phyloP scores from a whole-genome alignment of 2,329 filamentous ascomycete species.

The Colletotrichum limetticola region DNA sequence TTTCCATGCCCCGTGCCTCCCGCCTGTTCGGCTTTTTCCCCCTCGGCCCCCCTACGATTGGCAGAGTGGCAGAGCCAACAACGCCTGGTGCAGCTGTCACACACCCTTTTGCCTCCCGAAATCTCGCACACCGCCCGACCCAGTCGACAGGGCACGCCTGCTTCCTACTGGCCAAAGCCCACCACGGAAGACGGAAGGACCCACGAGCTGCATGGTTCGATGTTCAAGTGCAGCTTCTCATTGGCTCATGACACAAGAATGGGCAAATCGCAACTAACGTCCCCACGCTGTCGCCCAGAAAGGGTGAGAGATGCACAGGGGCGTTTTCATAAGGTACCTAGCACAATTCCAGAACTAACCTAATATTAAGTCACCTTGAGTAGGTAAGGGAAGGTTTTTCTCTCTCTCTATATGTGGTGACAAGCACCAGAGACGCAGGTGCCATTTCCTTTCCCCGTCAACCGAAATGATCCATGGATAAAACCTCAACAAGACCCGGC shows the following conservation, averaged over 20 bases:
- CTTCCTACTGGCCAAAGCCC: slow-evolving; percentile 1
- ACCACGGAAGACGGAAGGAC: slow-evolving; percentile 32
- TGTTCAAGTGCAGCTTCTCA: slow-evolving; percentile 13
- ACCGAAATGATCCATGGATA: slow-evolving; percentile 38
- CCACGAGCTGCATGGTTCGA: slow-evolving; percentile 26
- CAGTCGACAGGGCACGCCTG: slow-evolving; percentile 4
- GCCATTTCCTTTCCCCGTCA: slow-evolving; percentile 34
- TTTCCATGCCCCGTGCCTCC: slow-evolving; percentile 15
- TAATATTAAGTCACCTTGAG: slow-evolving; percentile 1
- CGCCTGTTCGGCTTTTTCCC: not conserved
- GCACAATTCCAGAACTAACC: slow-evolving; percentile 19
- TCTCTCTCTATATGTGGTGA: not conserved
- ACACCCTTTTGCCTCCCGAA: slow-evolving; percentile 21
- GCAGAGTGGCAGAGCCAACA: not conserved
- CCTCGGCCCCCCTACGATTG: slow-evolving; percentile 7
- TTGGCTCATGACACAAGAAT: slow-evolving; percentile 8
- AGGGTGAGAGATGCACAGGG: slow-evolving; percentile 18
- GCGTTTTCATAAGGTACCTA: slow-evolving; percentile 19
- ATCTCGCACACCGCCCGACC: slow-evolving; percentile 30
- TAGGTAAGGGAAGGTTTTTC: no score
- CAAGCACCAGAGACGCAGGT: slow-evolving; percentile 1
- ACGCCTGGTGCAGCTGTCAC: not conserved
- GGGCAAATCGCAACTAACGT: not conserved
- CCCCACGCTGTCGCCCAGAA: not conserved
- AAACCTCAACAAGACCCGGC: slow-evolving; percentile 37